A percentile compares a stretch with the other conserved stretches of the same genome.
Evolutionary conservation across 139 green algal genomes (phyloP).

Genomic region (Dunaliella primolecta): DNA sequence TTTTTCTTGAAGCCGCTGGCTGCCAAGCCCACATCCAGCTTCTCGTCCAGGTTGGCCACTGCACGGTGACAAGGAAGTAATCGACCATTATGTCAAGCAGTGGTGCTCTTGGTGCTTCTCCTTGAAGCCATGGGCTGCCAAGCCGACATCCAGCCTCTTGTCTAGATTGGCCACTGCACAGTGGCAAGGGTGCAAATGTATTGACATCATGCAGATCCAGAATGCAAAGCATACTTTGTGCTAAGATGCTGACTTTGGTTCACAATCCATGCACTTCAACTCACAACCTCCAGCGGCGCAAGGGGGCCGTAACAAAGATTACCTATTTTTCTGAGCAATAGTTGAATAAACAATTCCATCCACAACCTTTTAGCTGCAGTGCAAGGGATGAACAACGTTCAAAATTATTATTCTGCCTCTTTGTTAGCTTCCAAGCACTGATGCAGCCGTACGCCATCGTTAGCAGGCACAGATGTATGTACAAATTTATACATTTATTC

Average conservation of each 20-base stretch:
- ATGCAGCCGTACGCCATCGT: too few relatives aligned
- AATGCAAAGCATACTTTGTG: neutral
- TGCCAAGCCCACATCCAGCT: slow-evolving; percentile 58
- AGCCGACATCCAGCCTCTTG: slow-evolving; percentile 51
- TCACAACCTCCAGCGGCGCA: too few relatives aligned
- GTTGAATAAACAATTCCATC: neutral
- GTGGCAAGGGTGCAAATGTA: neutral
- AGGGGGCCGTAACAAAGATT: neutral
- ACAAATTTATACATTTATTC: neutral
- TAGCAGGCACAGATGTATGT: too few relatives aligned
- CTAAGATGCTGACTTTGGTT: neutral
- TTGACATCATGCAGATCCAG: neutral
- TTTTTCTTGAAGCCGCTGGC: slow-evolving; percentile 68
- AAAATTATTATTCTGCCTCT: too few relatives aligned
- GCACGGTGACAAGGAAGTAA: slow-evolving; percentile 7
- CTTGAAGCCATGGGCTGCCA: slow-evolving; percentile 70
- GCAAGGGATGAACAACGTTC: too few relatives aligned
- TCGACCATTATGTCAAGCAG: neutral
- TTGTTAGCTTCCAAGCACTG: too few relatives aligned
- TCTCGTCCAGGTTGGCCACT: slow-evolving; percentile 10
- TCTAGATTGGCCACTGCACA: slow-evolving; percentile 13
- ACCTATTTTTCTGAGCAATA: neutral
- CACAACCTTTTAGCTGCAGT: too few relatives aligned
- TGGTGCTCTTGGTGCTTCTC: slow-evolving; percentile 43
- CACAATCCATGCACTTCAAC: neutral